A percentile compares a stretch with the other conserved stretches of the same genome.
Evolutionary conservation across 2,329 filamentous ascomycete species (phyloP).

Genomic region (Alternaria consortialis): DNA sequence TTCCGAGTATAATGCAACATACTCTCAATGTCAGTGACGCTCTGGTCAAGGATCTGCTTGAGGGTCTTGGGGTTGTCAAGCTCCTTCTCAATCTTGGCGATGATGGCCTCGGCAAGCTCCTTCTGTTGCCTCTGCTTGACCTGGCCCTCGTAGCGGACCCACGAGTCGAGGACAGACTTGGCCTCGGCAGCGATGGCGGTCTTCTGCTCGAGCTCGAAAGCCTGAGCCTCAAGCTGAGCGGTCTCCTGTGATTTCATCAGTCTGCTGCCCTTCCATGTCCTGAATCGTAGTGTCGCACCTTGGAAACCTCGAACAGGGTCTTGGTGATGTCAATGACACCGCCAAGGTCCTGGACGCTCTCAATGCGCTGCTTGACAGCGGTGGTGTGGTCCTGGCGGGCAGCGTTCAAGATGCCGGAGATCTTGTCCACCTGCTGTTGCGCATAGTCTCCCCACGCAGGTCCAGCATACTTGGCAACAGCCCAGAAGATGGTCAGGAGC

Average conservation of each 20-base stretch:
- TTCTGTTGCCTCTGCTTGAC: conserved; percentile 99
- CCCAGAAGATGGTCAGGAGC: conserved; percentile 90
- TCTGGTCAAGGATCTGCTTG: conserved; percentile 98
- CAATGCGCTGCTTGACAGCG: conserved; percentile 93
- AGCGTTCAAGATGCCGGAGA: conserved; percentile 93
- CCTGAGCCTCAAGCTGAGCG: conserved; percentile 92
- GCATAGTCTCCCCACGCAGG: conserved; percentile 95
- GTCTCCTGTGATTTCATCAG: conserved; percentile 75
- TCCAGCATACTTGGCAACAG: conserved; percentile 90
- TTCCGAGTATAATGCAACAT: conserved; percentile 47
- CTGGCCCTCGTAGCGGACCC: conserved; percentile 98
- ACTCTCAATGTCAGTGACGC: conserved; percentile 96
- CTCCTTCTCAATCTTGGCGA: conserved; percentile 98
- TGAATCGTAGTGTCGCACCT: conserved; percentile 68
- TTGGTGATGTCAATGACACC: conserved; percentile 97
- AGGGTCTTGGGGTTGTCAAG: conserved; percentile 96
- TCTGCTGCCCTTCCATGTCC: conserved; percentile 14
- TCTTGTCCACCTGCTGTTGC: conserved; percentile 85
- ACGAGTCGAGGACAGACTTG: conserved; percentile 94
- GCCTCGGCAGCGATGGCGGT: conserved; percentile 92
- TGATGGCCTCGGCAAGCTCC: conserved; percentile 91
- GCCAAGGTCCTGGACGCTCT: conserved; percentile 92
- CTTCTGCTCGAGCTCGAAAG: conserved; percentile 96
- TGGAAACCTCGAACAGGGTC: conserved; percentile 95
- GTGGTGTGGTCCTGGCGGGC: conserved; percentile 93